Base-by-base conservation (phyloP, 2,329 filamentous ascomycete species). In the Dryadomyces quercus-mongolicae region DNA sequence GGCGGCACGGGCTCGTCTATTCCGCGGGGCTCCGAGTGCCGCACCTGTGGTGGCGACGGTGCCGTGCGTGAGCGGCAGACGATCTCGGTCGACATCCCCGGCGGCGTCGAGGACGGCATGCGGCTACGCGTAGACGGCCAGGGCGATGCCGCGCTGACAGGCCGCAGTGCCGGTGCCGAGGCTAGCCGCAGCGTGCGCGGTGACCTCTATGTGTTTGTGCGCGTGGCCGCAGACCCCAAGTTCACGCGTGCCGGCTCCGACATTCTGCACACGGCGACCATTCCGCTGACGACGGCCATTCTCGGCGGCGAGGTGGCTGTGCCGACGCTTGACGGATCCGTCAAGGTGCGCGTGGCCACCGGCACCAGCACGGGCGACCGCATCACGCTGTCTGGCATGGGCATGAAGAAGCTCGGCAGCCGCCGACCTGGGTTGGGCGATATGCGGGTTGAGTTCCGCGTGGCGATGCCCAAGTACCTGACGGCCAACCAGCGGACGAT, bases 51-150 rank as follows among this genome's bases (percentile, higher is more conserved):
- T 56, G 93, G 93, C 42, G 82, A 89, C 54, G 93, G 93, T 48
- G 91, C 94, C 16, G 80, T 89, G 40, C 79, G 89, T 61, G 88
- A 95, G 64, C 78, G 83, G 58, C 89, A 88, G 72, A 88, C 86
- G 0, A 83, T 98, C 51, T 86, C 80, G 31, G 80, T 98, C 46
- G 91, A 97, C 62, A 96, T 98, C 48, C 93, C 93, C 1, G 90
- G 87, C 21, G 93, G 93, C 59, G 90, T 98, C 36, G 93, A 97
- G 67, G 92, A 98, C 67, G 91, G 92, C 54, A 97, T 97, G 92
- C 82, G 89, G 55, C 72, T 98, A 63, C 80, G 88, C 52, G 80
- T 98, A 31, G 81, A 84, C 56, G 87, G 87, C 25, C 90, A 94
- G 65, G 93, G 93, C 60, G 92, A 98, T 65, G 85, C 88, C 16